Evolutionary conservation across 257 asterid species (phyloP).

Genomic region (Schizonepeta tenuifolia): DNA sequence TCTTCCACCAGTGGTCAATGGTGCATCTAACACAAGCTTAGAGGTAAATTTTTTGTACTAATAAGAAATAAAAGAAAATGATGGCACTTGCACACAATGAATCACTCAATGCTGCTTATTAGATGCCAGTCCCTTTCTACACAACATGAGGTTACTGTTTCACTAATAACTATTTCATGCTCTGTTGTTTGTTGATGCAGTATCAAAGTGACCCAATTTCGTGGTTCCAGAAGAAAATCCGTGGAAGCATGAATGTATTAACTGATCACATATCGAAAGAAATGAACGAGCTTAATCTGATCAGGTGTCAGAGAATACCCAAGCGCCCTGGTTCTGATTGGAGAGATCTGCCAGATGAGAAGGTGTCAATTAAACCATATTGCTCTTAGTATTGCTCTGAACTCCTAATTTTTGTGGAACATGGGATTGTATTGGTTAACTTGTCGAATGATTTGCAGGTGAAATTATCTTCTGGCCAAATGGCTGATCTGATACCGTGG

Average conservation of each 20-base stretch:
- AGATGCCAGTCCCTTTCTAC: neutral
- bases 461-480: slow-evolving; percentile 75
- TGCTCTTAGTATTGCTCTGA: neutral
- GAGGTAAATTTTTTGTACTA: slow-evolving; percentile 50
- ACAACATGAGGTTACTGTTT: neutral
- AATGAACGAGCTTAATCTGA: slow-evolving; percentile 83
- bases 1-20: slow-evolving; percentile 88
- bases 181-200: slow-evolving; percentile 51
- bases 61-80: neutral
- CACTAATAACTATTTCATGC: slow-evolving; percentile 19
- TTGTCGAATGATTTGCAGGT: slow-evolving; percentile 51
- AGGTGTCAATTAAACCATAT: slow-evolving; percentile 50
- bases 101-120: neutral
- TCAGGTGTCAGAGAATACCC: slow-evolving; percentile 88
- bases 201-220: slow-evolving; percentile 73
- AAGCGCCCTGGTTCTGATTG: slow-evolving; percentile 88
- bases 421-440: slow-evolving; percentile 17
- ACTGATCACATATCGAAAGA: slow-evolving; percentile 88
- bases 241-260: slow-evolving; percentile 60
- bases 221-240: slow-evolving; percentile 85
- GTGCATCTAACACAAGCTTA: slow-evolving; percentile 63
- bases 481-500: slow-evolving; percentile 95
- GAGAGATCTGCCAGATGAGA: slow-evolving; percentile 95
- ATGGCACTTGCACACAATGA: neutral
- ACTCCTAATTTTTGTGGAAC: slow-evolving; percentile 10